Evolutionary conservation across 2,329 filamentous ascomycete genomes (phyloP).

Genomic region (Trichoderma endophyticum): DNA sequence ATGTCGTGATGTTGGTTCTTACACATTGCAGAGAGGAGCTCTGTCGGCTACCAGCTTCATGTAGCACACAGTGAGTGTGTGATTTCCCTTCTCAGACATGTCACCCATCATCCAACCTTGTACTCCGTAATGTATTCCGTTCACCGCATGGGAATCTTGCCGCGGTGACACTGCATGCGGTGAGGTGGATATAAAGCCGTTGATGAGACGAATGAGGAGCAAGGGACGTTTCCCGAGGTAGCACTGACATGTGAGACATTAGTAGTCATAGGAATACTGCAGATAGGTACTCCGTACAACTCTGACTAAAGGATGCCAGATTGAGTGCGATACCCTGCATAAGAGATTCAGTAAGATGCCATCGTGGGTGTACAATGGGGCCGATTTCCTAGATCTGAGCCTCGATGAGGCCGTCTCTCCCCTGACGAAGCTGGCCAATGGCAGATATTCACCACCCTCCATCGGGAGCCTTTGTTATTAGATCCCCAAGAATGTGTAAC

Average conservation of each 20-base stretch:
- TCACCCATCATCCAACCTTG: background rate
- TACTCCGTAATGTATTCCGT: background rate
- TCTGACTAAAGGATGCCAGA: background rate
- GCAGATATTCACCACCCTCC: background rate
- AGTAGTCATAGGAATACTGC: background rate
- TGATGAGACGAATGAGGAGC: background rate
- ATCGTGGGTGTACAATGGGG: background rate
- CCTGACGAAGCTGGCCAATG: background rate
- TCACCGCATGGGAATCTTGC: background rate
- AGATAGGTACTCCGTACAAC: background rate
- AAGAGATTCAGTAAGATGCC: background rate
- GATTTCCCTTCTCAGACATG: background rate
- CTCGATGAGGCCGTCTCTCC: background rate
- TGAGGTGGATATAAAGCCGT: background rate
- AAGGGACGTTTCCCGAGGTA: background rate
- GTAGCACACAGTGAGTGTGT: background rate
- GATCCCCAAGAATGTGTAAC: background rate
- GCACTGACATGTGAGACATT: background rate
- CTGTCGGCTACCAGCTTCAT: background rate
- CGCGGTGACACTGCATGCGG: background rate
- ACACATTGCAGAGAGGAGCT: background rate
- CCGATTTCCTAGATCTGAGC: background rate
- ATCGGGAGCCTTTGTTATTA: background rate
- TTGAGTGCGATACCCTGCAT: background rate
- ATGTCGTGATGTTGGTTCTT: background rate